Evolutionary conservation across 1,139 yeast genomes (phyloP).

Genomic region (Protomyces macrosporus): DNA sequence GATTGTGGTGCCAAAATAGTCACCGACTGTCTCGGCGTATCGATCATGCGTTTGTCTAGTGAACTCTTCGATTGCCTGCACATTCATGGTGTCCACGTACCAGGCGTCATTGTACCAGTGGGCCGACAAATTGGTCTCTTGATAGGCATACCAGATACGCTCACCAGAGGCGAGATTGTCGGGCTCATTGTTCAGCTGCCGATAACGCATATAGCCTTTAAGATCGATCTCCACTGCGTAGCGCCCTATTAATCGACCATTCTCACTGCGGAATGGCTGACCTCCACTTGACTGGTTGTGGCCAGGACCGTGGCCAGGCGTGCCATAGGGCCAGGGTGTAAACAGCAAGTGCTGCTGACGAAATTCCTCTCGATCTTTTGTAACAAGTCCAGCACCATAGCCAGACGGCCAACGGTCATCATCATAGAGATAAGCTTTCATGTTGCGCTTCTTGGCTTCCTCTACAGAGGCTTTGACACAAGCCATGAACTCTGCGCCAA

Average conservation of each 20-base stretch:
- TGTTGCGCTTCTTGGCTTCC: constrained; percentile 10
- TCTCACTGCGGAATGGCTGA: constrained; percentile 19
- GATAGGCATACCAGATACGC: constrained; percentile 21
- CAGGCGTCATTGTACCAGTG: constrained; percentile 23
- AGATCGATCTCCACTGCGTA: constrained; percentile 11
- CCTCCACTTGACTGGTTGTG: constrained; percentile 18
- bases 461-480: constrained; percentile 15
- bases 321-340: constrained; percentile 19
- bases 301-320: constrained; percentile 20
- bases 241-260: constrained; percentile 4
- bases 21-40: constrained; percentile 5
- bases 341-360: constrained; percentile 16
- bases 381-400: constrained; percentile 8
- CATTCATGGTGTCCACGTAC: constrained; percentile 18
- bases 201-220: constrained; percentile 2
- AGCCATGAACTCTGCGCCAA: constrained; percentile 11
- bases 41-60: constrained; percentile 11
- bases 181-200: constrained; percentile 6
- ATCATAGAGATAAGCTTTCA: constrained; percentile 21
- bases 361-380: constrained; percentile 11
- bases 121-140: constrained; percentile 6
- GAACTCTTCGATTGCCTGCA: constrained; percentile 10
- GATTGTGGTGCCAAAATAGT: constrained; percentile 18
- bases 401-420: constrained; percentile 25
- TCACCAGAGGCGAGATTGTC: constrained; percentile 9